phyloP scores from a whole-genome alignment of 78 protist species.

The Dictyostelium purpureum region DNA sequence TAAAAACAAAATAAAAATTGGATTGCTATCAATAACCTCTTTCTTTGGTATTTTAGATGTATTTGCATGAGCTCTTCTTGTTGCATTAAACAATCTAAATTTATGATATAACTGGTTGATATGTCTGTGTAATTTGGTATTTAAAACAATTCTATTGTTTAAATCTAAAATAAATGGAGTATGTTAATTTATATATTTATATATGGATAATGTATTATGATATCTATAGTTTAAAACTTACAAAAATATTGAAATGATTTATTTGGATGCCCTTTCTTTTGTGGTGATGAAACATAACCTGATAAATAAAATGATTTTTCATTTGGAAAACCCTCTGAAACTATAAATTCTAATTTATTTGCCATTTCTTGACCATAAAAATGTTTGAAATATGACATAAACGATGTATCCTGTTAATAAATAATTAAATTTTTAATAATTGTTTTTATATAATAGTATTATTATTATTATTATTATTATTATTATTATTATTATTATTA shows the following conservation, averaged over 20 bases:
- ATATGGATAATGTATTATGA: background rate
- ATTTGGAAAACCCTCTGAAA: background rate
- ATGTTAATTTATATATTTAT: too few relatives aligned
- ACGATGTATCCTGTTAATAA: background rate
- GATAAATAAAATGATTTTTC: background rate
- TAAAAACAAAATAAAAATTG: slow-evolving; percentile 33
- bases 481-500: background rate
- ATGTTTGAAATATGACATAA: slow-evolving; percentile 5
- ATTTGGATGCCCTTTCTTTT: slow-evolving; percentile 46
- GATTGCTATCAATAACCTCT: slow-evolving; percentile 45
- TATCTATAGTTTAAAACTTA: background rate
- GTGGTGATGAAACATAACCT: slow-evolving; percentile 46
- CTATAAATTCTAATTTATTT: slow-evolving; percentile 14
- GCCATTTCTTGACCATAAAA: slow-evolving; percentile 48
- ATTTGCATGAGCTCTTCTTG: background rate
- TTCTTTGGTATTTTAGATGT: background rate
- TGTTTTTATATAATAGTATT: too few relatives aligned
- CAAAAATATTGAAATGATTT: slow-evolving; percentile 49
- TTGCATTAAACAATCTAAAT: slow-evolving; percentile 37
- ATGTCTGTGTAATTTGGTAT: slow-evolving; percentile 58
- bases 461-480: background rate
- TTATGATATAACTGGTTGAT: slow-evolving; percentile 40
- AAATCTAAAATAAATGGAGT: background rate
- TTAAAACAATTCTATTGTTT: slow-evolving; percentile 46
- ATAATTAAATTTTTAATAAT: too few relatives aligned